Base-by-base conservation (phyloP, 2,329 filamentous ascomycete species). In the Aschersonia sp. region DNA sequence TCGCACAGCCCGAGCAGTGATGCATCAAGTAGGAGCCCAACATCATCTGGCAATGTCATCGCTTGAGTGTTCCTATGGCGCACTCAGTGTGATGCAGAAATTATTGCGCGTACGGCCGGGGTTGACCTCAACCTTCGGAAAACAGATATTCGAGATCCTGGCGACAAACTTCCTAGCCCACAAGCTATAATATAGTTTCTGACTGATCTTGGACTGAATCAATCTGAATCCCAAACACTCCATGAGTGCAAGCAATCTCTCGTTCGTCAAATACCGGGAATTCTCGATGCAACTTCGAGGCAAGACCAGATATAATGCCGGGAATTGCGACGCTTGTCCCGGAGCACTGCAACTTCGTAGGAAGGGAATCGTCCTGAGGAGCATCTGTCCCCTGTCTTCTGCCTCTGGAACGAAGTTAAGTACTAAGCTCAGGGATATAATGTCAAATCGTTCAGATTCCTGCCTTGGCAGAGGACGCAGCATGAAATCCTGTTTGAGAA, bases 401-500 rank as follows among this genome's bases (percentile, higher is more conserved):
- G 87, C 75, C 55, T 89, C 81, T 0, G 90, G 86, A 4, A 97
- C 89, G 59, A 88, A 98, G 63, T 98, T 98, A 52, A 98, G 72
- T 5, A 98, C 92, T 47, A 98, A 69, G 7, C 88, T 95, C 30
- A 98, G 71, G 45, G 88, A 95, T 57, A 98, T 83, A 46, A 97
- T 78, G 60, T 98, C 87, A 60, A 97, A 97, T 29, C 70, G 70
- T 41, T 88, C 80, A 0, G 68, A 63, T 5, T 75, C 68, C 29
- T 72, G 62, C 5, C 60, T 61, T 0, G 90, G 90, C 4, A 90
- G 63, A 0, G 88, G 85, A 30, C 88, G 75, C 55, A 87, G 68
- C 89, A 98, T 95, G 59, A 98, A 97, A 63, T 98, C 87, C 60
- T 96, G 87, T 63, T 94, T 80, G 49, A 81, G 61, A 54, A 98